These are phyloP conservation scores for Populus simonii DNA, from an alignment of 345 rosid genomes.

Conservation along the genomic window DNA sequence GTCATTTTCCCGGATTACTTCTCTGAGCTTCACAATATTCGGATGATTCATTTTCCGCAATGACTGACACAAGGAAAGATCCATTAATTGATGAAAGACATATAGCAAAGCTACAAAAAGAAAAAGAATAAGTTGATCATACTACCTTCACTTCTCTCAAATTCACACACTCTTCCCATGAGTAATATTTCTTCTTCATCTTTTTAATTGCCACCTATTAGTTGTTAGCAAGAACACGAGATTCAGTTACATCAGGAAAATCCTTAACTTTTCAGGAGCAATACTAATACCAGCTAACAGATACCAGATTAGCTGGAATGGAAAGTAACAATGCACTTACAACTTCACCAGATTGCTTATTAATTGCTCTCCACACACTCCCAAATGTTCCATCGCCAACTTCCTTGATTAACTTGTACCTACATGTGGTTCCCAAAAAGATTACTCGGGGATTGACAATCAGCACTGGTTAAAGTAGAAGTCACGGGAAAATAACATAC, in stretches of 20 bases:
- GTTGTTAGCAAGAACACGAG: background rate
- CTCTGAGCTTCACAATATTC: slow-evolving; percentile 94
- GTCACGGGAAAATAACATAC: slow-evolving; percentile 33
- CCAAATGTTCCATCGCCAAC: slow-evolving; percentile 99
- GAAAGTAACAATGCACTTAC: slow-evolving; percentile 44
- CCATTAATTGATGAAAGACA: background rate
- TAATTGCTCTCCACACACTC: slow-evolving; percentile 82
- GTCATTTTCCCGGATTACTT: slow-evolving; percentile 87
- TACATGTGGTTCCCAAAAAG: slow-evolving; percentile 13
- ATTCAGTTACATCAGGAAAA: background rate
- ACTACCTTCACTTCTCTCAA: slow-evolving; percentile 94
- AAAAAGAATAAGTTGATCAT: background rate
- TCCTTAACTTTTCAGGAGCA: background rate
- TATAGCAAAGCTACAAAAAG: background rate
- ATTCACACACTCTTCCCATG: slow-evolving; percentile 93
- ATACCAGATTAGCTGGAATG: background rate
- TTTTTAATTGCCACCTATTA: slow-evolving; percentile 89
- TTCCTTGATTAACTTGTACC: slow-evolving; percentile 85
- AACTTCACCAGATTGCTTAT: slow-evolving; percentile 83
- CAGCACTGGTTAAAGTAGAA: background rate
- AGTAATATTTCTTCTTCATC: slow-evolving; percentile 92
- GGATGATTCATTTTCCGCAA: slow-evolving; percentile 86
- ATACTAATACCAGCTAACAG: background rate
- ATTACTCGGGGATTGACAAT: background rate
- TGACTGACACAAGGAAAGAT: slow-evolving; percentile 32